Base-by-base conservation (phyloP, 1,284 basidiomycete genomes). In the Malassezia sympodialis region DNA sequence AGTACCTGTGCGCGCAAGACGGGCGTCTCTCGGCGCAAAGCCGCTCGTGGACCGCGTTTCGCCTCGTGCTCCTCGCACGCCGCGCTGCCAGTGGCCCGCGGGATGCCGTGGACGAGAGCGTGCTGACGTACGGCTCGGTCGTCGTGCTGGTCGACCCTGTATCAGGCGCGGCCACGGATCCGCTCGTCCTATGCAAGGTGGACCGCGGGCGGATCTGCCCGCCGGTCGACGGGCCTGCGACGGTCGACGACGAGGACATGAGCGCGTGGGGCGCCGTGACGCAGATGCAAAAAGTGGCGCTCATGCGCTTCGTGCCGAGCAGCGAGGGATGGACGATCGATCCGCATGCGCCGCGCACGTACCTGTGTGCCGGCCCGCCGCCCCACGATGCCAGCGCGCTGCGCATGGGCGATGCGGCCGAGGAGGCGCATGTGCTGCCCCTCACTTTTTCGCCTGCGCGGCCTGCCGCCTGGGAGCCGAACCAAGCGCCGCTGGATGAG, bases 241-340 rank as follows among this genome's bases (percentile, higher is more conserved):
- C 52, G 24, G 28, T 14, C 4, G 46, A 48, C 4, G 53, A 50
- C 26, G 67, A 69, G 24, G 67, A 69, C 15, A 49, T 62, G 44
- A 64, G 63, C 35, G 63, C 62, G 15, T 87, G 85, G 19, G 88
- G 88, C 1, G 90, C 90, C 21, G 87, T 96, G 53, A 90, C 88
- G 67, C 90, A 94, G 75, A 87, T 96, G 83, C 90, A 96, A 77
- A 90, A 93, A 77, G 86, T 96, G 56, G 90, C 89, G 0, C 78
- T 96, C 43, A 86, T 90, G 71, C 81, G 88, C 50, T 81, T 88
- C 49, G 62, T 62, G 11, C 62, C 66, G 8, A 24, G 34, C 41
- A 28, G 28, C 14, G 24, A 31, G 17, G 43, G 30, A 17, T 35
- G 42, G 28, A 27, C 44, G 35, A 31, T 50, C 35, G 31, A 52